Base-by-base conservation (phyloP, 805 yeast species). In the Teunomyces atbi region DNA sequence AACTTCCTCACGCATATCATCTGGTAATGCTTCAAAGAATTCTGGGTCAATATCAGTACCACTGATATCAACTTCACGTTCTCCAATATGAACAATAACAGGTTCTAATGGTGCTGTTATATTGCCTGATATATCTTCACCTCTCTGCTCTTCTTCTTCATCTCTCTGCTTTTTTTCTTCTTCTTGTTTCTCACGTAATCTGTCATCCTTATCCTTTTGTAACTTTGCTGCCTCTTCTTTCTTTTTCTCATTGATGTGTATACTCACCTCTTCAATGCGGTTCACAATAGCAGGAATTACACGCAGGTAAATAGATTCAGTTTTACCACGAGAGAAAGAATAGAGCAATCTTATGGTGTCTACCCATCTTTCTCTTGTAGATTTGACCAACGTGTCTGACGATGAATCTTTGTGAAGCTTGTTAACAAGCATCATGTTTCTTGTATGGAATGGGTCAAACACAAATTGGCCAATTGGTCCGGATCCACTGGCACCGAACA, bases 41-140 rank as follows among this genome's bases (percentile, higher is more conserved):
- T 87, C 92, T 0, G 96, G 96, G 65, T 91, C 97, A 48, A 91
- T 89, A 45, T 88, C 97, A 2, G 96, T 83, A 0, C 94, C 96
- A 34, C 91, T 79, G 30, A 91, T 86, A 59, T 91, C 95, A 29
- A 91, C 90, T 42, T 83, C 82, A 21, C 84, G 66, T 19, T 86
- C 95, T 30, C 89, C 90, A 53, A 91, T 84, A 10, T 72, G 72
- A 3, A 91, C 89, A 69, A 76, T 77, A 0, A 86, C 73, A 0
- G 95, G 91, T 6, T 64, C 73, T 3, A 51, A 50, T 3, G 61
- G 57, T 5, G 59, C 59, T 46, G 45, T 39, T 6, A 39, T 12
- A 43, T 41, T 52, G 3, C 37, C 50, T 7, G 30, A 12, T 10
- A 21, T 47, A 8, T 37, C 36, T 18, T 26, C 44, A 15, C 42